Base-by-base conservation (phyloP, 345 rosid species). In the Dimocarpus longan region DNA sequence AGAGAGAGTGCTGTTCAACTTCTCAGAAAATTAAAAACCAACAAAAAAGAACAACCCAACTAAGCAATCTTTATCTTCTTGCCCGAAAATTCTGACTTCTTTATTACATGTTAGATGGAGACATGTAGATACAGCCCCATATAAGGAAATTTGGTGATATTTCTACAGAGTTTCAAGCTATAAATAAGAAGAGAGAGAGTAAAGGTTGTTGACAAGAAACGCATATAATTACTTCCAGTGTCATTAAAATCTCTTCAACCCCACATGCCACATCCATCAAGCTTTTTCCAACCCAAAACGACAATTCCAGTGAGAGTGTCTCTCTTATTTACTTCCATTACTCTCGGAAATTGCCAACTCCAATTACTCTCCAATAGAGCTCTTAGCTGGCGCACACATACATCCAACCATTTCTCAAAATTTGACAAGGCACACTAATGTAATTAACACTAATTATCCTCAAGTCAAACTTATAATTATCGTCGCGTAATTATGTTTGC, bases 1-100 rank as follows among this genome's bases (percentile, higher is more conserved):
- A 64, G 74, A 62, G 37, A 71, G 21, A 73, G 52, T 40, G 32
- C 68, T 78, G 82, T 81, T 80, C 89, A 80, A 80, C 88, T 86
- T 81, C 86, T 85, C 71, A 79, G 50, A 76, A 71, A 26, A 18
- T 44, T n/a, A 32, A 8, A 6, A 70, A 64, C 21, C 66, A 44
- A 75, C 12, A 22, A 12, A 16, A 46, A 56, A 74, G 22, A 66
- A 11, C 6, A 54, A 37, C 54, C 8, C 62, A 54, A 54, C 40
- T 8, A 60, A 57, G 59, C 42, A 64, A 62, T 26, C n/a, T 56
- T 72, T 50, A 32, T 68, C 67, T 28, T 66, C 32, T 74, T 72
- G 73, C 65, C 66, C 65, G 54, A 71, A 79, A 75, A 66, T 62
- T 32, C 22, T 60, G 56, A 21, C 70, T 57, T 79, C 64, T 67